Base-by-base conservation (phyloP, 106 monocot species). In the Apostasia shenzhenica region DNA sequence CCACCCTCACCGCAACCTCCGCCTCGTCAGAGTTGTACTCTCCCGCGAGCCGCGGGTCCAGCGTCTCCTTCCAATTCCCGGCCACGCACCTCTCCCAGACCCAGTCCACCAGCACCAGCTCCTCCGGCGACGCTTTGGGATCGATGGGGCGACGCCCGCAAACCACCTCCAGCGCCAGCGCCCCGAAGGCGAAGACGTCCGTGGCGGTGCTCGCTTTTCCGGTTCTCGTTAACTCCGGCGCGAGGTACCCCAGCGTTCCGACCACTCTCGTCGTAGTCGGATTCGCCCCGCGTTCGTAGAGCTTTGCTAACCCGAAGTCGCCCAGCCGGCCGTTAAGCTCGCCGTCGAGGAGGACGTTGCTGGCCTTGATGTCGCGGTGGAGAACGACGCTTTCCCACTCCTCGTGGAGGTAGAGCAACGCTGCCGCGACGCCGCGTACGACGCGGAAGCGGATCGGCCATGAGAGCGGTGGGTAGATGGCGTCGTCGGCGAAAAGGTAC, bases 331-430 rank as follows among this genome's bases (percentile, higher is more conserved):
- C 67, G n/a, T 74, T 74, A 1, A 74, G 38, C 42, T 74, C 74
- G 0, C 74, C 47, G 41, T 74, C 74, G 5, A 74, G 47, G 42
- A 88, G 77, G 6, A 88, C 77, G 69, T 85, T 85, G 76, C 84
- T 84, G 7, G 88, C 84, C 70, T 88, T 88, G 38, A 88, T 81
- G 74, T 88, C 88, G 1, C 76, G 70, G 67, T 86, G 85, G 55
- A 86, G 26, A 7, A 48, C 65, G 2, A 65, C 65, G 65, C 37
- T n/a, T 48, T 65, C 65, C 93, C 89, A 93, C 64, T 75, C 93
- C 68, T 93, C 93, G 81, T 93, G 89, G 56, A 93, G 89, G 70
- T 93, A 93, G 5, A 89, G 74, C 13, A 93, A 81, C 8, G 88
- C 93, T 1, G 89, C 72, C 6, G 93, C 89, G 6, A 93, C 89